Evolutionary conservation across 352 stramenopile species (phyloP).

Genomic region (Phytophthora capsici): DNA sequence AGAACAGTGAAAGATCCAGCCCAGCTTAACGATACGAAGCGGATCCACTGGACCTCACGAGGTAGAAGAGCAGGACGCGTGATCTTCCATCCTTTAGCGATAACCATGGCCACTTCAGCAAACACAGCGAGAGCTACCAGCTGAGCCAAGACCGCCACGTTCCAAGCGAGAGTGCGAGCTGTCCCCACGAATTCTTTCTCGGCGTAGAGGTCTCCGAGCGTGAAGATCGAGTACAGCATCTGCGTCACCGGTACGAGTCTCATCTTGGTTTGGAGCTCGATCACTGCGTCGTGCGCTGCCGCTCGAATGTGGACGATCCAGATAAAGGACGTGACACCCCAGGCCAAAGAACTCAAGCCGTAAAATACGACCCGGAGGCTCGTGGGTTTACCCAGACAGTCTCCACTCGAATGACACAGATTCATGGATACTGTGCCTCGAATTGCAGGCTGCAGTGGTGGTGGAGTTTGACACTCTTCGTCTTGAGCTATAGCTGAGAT

Average conservation of each 20-base stretch:
- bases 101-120: conserved; percentile 56
- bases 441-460: conserved; percentile 36
- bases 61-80: conserved; percentile 48
- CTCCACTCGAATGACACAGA: conserved; percentile 46
- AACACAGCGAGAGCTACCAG: conserved; percentile 54
- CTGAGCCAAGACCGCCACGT: conserved; percentile 46
- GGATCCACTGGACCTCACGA: conserved; percentile 64
- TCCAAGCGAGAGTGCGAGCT: conserved; percentile 40
- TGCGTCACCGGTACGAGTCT: conserved; percentile 54
- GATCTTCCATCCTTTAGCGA: conserved; percentile 80
- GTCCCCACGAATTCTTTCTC: conserved; percentile 43
- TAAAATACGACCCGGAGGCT: conserved; percentile 41
- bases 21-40: conserved; percentile 59
- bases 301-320: conserved; percentile 61
- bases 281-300: conserved; percentile 44
- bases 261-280: conserved; percentile 67
- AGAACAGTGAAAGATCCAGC: conserved; percentile 51
- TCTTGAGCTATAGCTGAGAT: conserved; percentile 18
- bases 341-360: conserved; percentile 40
- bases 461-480: conserved; percentile 33
- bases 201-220: conserved; percentile 39
- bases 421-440: conserved; percentile 57
- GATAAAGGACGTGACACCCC: conserved; percentile 42
- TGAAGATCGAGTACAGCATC: conserved; percentile 37
- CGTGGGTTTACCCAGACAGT: conserved; percentile 40